A percentile compares a stretch with the other conserved stretches of the same genome.
Conservation (phyloP, 2,329 filamentous ascomycete species). For the Botrytis porri region DNA sequence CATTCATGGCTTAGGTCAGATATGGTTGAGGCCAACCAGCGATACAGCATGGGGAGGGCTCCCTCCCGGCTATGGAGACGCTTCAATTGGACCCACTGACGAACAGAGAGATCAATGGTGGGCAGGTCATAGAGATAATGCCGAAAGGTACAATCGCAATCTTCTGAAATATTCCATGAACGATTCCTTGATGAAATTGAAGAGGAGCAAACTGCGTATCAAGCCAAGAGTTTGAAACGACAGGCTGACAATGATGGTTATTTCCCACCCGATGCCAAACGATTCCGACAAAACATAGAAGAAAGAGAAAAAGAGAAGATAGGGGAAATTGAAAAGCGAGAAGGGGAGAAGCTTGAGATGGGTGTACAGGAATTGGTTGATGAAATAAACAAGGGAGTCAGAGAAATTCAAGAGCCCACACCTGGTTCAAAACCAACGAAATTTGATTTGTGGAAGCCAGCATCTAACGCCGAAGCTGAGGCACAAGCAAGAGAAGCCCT, state of each 20-base stretch:
- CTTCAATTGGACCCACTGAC: neutral
- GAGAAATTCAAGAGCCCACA: neutral
- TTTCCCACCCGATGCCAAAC: slow-evolving; percentile 9
- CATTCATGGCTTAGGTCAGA: neutral
- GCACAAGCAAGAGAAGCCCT: neutral
- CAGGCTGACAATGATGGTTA: slow-evolving; percentile 3
- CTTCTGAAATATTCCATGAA: neutral
- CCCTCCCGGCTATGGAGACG: neutral
- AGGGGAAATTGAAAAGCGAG: neutral
- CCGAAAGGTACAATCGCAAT: neutral
- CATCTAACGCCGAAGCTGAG: neutral
- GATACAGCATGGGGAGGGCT: slow-evolving; percentile 16
- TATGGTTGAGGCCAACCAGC: slow-evolving; percentile 2
- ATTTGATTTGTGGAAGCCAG: neutral
- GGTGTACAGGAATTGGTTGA: neutral
- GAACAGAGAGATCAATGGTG: neutral
- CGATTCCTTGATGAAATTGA: neutral
- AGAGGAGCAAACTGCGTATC: neutral
- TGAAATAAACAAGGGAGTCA: neutral
- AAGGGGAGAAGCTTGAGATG: neutral
- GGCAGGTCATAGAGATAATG: neutral
- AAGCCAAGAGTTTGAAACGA: slow-evolving; percentile 2
- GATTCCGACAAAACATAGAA: slow-evolving; percentile 4
- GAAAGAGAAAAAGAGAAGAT: neutral
- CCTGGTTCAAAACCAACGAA: neutral